phyloP scores from a whole-genome alignment of 768 basidiomycete species.

The Tricholoma sp. region DNA sequence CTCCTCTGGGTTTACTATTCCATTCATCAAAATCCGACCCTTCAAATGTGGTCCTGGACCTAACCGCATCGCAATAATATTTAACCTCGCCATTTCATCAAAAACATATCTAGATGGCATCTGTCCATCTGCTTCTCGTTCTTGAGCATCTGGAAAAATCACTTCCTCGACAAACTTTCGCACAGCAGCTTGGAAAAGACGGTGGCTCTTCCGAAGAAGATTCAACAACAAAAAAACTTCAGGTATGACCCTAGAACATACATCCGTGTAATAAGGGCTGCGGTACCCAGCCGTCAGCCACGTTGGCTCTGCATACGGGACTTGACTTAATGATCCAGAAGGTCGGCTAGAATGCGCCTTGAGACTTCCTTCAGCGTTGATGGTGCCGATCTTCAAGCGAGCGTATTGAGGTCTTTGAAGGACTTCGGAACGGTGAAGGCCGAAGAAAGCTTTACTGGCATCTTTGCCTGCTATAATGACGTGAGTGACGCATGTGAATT shows the following conservation, averaged over 20 bases:
- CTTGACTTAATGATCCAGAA: conserved; percentile 57
- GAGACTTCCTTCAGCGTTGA: conserved; percentile 55
- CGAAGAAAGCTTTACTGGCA: conserved; percentile 83
- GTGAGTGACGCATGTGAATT: background rate
- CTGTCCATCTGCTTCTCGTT: conserved; percentile 78
- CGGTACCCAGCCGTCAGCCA: conserved; percentile 71
- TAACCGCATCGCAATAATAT: conserved; percentile 63
- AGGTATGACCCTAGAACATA: conserved; percentile 39
- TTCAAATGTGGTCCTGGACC: conserved; percentile 85
- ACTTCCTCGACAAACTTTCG: conserved; percentile 71
- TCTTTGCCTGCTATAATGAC: conserved; percentile 67
- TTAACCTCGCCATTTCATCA: conserved; percentile 54
- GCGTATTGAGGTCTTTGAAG: conserved; percentile 69
- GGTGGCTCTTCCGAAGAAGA: conserved; percentile 42
- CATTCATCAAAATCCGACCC: conserved; percentile 69
- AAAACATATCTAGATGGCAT: conserved; percentile 64
- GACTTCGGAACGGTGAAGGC: conserved; percentile 84
- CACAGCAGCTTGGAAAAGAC: conserved; percentile 51
- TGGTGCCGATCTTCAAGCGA: conserved; percentile 68
- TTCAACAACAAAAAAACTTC: background rate
- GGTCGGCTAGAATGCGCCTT: conserved; percentile 37
- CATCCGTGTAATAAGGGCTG: conserved; percentile 68
- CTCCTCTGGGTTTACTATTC: conserved; percentile 71
- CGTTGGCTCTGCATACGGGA: conserved; percentile 87
- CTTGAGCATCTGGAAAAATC: conserved; percentile 50